These are phyloP conservation scores for Kregervanrija fluxuum DNA, from an alignment of 805 yeast species.

Conservation along the genomic window DNA sequence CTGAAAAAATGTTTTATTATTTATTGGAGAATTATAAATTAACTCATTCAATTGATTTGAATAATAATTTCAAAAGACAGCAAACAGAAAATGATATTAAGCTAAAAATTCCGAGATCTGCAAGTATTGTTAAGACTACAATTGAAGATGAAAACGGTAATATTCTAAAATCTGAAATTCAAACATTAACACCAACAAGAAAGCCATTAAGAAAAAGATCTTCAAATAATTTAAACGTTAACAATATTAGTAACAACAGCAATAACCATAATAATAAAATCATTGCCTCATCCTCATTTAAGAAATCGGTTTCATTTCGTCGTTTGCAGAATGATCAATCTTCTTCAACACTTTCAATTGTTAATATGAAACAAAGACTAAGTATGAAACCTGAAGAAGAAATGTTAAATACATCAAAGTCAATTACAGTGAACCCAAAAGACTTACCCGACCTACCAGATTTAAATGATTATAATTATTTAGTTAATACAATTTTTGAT, in stretches of 20 bases:
- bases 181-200: constrained; percentile 4
- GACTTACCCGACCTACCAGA: constrained; percentile 23
- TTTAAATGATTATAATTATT: constrained; percentile 22
- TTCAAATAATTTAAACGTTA: neutral
- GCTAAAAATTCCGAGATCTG: constrained; percentile 20
- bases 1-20: constrained; percentile 32
- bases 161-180: constrained; percentile 17
- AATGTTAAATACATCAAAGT: constrained; percentile 1
- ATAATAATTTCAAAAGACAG: neutral
- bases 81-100: neutral
- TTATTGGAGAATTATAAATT: constrained; percentile 27
- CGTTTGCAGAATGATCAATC: constrained; percentile 9
- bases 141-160: constrained; percentile 29
- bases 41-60: constrained; percentile 16
- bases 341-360: constrained; percentile 8
- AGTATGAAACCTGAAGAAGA: constrained; percentile 4
- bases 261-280: constrained; percentile 26
- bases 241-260: neutral
- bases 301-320: constrained; percentile 41
- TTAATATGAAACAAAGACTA: constrained; percentile 10
- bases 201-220: neutral
- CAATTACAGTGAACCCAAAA: constrained; percentile 15
- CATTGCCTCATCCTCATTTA: constrained; percentile 42
- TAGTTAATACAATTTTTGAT: constrained; percentile 27
- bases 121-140: constrained; percentile 26